These are phyloP conservation scores for Paecilomyces sp. DNA, from an alignment of 2,329 filamentous ascomycete species.

Conservation along the genomic window DNA sequence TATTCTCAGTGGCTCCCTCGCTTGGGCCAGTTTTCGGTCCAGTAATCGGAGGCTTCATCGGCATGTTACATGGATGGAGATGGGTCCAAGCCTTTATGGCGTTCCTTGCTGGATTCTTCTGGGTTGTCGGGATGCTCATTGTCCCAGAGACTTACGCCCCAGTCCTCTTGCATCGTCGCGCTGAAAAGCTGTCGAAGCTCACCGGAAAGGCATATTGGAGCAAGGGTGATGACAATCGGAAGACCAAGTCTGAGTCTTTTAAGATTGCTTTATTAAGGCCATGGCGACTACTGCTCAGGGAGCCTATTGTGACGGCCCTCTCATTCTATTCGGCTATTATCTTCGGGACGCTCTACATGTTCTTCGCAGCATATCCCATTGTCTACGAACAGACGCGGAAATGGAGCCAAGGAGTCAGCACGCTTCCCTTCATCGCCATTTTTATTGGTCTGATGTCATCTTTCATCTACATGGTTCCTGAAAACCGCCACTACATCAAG, in stretches of 20 bases:
- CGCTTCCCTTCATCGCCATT: conserved; percentile 38
- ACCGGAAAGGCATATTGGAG: conserved; percentile 38
- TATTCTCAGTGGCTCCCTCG: conserved; percentile 39
- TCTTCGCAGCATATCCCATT: conserved; percentile 43
- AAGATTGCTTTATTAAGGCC: conserved; percentile 39
- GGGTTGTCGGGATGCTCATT: conserved; percentile 31
- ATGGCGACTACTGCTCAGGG: conserved; percentile 35
- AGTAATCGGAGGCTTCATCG: conserved; percentile 46
- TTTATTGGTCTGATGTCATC: conserved; percentile 23
- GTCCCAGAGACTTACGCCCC: conserved; percentile 43
- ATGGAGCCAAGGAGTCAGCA: conserved; percentile 35
- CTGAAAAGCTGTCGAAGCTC: conserved; percentile 34
- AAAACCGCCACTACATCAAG: conserved; percentile 21
- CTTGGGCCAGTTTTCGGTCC: conserved; percentile 45
- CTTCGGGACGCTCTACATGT: conserved; percentile 42
- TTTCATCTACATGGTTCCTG: conserved; percentile 23
- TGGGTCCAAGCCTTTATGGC: conserved; percentile 40
- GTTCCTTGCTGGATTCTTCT: conserved; percentile 37
- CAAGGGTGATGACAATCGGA: conserved; percentile 23
- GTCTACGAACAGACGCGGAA: conserved; percentile 37
- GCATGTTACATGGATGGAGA: conserved; percentile 37
- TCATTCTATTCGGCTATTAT: conserved; percentile 39
- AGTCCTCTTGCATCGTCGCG: conserved; percentile 39
- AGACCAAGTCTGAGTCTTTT: conserved; percentile 28
- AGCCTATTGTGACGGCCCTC: conserved; percentile 41